Conservation (phyloP, 2,329 filamentous ascomycete genomes). For the Clonostachys rhizophaga region DNA sequence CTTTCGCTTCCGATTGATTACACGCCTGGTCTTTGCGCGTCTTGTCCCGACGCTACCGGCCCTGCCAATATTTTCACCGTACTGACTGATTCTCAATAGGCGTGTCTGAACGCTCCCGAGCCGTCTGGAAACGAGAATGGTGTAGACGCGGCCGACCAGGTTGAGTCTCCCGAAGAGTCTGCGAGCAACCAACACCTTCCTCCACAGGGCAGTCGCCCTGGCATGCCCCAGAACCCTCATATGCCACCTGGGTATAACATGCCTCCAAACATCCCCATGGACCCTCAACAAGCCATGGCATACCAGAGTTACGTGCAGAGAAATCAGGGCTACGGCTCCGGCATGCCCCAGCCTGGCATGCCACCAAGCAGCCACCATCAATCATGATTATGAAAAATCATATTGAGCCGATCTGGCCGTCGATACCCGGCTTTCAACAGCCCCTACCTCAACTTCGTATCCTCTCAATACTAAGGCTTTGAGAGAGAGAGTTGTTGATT, state of each 20-base stretch:
- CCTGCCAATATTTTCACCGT: neutral
- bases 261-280: constrained; percentile 58
- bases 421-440: constrained; percentile 59
- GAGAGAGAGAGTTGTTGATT: too few relatives aligned
- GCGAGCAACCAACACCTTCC: constrained; percentile 66
- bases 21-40: neutral
- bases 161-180: constrained; percentile 90
- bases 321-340: constrained; percentile 64
- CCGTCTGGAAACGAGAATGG: constrained; percentile 80
- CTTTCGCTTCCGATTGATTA: neutral
- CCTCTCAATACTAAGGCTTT: neutral
- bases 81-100: constrained; percentile 45
- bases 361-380: constrained; percentile 79
- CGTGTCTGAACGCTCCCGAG: constrained; percentile 94
- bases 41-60: neutral
- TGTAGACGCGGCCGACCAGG: constrained; percentile 69
- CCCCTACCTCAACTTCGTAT: constrained; percentile 19
- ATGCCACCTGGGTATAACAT: constrained; percentile 63
- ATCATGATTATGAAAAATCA: constrained; percentile 41
- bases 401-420: constrained; percentile 17
- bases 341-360: constrained; percentile 76
- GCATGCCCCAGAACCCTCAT: constrained; percentile 59
- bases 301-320: constrained; percentile 83
- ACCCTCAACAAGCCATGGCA: constrained; percentile 73
- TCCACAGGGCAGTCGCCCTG: constrained; percentile 51